These are phyloP conservation scores for Trypanosoma cruzi DNA, from an alignment of 208 protist species.

Conservation along the genomic window DNA sequence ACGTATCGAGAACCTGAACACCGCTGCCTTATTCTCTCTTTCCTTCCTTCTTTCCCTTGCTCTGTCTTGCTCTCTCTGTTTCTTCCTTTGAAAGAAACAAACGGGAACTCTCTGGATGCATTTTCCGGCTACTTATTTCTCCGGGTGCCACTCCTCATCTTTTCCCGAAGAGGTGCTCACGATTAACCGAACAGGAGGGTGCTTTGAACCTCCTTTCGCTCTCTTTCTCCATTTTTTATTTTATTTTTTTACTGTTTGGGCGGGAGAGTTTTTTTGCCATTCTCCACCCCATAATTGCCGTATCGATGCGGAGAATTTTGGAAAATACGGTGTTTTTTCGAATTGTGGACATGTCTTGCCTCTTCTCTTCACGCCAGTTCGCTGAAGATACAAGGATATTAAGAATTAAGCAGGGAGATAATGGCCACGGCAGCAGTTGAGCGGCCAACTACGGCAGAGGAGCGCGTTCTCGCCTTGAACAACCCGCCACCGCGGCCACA, in stretches of 20 bases:
- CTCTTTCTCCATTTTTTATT: neutral
- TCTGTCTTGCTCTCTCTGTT: neutral
- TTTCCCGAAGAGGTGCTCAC: slow-evolving; percentile 36
- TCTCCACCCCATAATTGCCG: neutral
- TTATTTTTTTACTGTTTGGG: slow-evolving; percentile 8
- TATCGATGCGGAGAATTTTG: no score
- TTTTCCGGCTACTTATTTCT: slow-evolving; percentile 23
- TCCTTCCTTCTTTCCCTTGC: neutral
- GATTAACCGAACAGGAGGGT: neutral
- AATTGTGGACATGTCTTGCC: neutral
- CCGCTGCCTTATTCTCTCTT: no score
- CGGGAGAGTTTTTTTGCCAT: neutral
- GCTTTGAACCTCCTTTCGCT: neutral
- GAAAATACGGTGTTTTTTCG: no score
- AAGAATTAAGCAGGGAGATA: slow-evolving; percentile 12
- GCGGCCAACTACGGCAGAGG: slow-evolving; percentile 25
- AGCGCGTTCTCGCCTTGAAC: slow-evolving; percentile 27
- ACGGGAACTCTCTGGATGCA: slow-evolving; percentile 55
- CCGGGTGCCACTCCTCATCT: slow-evolving; percentile 39
- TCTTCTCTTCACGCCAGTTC: neutral
- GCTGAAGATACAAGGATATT: slow-evolving; percentile 7
- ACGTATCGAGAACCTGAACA: slow-evolving; percentile 27
- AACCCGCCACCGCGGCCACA: slow-evolving; percentile 30
- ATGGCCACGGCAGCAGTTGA: slow-evolving; percentile 15
- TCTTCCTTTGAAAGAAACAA: neutral